phyloP scores from a whole-genome alignment of 257 asterid genomes.

The Nyctanthes arbortristis region DNA sequence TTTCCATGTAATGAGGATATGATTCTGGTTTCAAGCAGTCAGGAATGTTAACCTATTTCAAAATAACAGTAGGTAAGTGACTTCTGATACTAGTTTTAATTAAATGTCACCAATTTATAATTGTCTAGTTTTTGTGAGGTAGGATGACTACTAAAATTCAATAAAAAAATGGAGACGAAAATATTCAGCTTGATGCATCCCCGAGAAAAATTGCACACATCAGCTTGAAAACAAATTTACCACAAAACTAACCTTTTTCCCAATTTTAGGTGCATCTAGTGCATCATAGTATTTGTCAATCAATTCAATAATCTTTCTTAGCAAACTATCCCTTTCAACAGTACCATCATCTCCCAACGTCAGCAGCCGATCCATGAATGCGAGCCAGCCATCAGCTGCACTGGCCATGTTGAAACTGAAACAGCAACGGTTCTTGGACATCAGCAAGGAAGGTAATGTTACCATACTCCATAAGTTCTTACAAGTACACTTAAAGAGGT shows the following conservation, averaged over 20 bases:
- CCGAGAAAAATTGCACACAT: not conserved
- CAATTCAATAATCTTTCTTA: conserved; percentile 43
- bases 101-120: not conserved
- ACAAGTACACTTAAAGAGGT: not conserved
- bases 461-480: not conserved
- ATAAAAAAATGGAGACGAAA: not conserved
- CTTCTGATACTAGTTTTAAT: not conserved
- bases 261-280: conserved; percentile 86
- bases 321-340: conserved; percentile 41
- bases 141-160: not conserved
- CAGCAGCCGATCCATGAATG: conserved; percentile 74
- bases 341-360: conserved; percentile 40
- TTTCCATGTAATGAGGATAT: too few species aligned
- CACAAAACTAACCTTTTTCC: conserved; percentile 58
- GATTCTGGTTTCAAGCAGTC: too few species aligned
- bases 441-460: not conserved
- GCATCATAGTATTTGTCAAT: conserved; percentile 82
- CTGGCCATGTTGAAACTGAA: conserved; percentile 56
- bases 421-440: conserved; percentile 6
- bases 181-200: not conserved
- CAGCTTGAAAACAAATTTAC: not conserved
- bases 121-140: not conserved
- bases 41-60: too few species aligned
- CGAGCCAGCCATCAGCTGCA: conserved; percentile 67
- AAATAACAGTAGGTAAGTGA: conserved; percentile 3